These are phyloP conservation scores for Solanum etuberosum DNA, from an alignment of 257 asterid genomes.

Conservation along the genomic window DNA sequence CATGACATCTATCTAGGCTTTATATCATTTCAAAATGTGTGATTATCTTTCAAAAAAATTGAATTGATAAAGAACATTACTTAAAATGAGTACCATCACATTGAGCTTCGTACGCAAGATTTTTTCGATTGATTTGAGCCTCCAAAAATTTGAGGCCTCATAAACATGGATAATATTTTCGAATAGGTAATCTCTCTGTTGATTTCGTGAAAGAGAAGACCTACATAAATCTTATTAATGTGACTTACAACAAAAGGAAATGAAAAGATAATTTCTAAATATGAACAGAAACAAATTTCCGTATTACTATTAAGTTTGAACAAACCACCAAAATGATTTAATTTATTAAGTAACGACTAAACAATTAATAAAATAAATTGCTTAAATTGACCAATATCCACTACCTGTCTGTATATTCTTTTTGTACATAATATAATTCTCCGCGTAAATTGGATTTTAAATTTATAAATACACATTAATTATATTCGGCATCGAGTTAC, in stretches of 20 bases:
- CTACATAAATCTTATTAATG: neutral
- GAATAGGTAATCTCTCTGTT: too few relatives aligned
- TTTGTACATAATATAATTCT: neutral
- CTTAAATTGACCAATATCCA: neutral
- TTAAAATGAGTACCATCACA: too few relatives aligned
- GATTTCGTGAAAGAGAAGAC: too few relatives aligned
- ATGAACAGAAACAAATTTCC: neutral
- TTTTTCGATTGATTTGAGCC: too few relatives aligned
- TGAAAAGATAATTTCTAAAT: neutral
- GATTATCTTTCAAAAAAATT: too few relatives aligned
- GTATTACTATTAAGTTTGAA: neutral
- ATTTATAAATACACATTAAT: neutral
- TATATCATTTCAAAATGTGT: too few relatives aligned
- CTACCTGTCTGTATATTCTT: neutral
- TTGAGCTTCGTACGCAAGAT: too few relatives aligned
- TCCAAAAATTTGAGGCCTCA: too few relatives aligned
- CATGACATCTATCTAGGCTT: too few relatives aligned
- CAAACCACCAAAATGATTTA: neutral
- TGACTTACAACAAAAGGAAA: neutral
- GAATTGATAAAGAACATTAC: too few relatives aligned
- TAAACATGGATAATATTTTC: too few relatives aligned
- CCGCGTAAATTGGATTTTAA: neutral
- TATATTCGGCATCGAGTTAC: neutral
- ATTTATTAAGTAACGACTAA: neutral
- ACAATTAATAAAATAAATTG: neutral